Evolutionary conservation across 176 grass and related monocot species (phyloP).

Genomic region (Lolium rigidum): DNA sequence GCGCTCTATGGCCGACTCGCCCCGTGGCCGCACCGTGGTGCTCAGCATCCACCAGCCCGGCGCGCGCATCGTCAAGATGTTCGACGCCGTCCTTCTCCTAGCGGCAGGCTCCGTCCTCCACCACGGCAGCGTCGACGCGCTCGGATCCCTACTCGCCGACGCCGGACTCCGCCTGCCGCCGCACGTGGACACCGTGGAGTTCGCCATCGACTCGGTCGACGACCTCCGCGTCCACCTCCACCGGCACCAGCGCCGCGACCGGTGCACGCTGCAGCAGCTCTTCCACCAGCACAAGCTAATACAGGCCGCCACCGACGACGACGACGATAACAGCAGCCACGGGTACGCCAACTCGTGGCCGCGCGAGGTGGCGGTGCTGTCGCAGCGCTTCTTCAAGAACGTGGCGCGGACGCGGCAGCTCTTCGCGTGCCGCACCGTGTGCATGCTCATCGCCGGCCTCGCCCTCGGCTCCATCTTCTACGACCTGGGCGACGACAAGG

Average conservation of each 20-base stretch:
- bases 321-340: not conserved
- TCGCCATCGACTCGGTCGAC: slow-evolving; percentile 72
- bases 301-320: not conserved
- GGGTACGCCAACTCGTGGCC: slow-evolving; percentile 57
- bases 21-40: slow-evolving; percentile 51
- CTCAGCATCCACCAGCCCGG: slow-evolving; percentile 84
- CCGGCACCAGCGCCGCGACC: slow-evolving; percentile 2
- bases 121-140: slow-evolving; percentile 63
- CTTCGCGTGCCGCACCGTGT: slow-evolving; percentile 66
- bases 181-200: slow-evolving; percentile 73
- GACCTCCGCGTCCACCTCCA: slow-evolving; percentile 44
- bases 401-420: slow-evolving; percentile 73
- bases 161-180: slow-evolving; percentile 52
- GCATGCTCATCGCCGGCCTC: slow-evolving; percentile 63
- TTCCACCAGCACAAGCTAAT: slow-evolving; percentile 62
- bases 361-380: slow-evolving; percentile 62
- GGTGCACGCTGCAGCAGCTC: slow-evolving; percentile 82
- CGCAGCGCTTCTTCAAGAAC: slow-evolving; percentile 70
- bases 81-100: slow-evolving; percentile 69
- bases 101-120: slow-evolving; percentile 67
- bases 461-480: slow-evolving; percentile 80
- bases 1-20: slow-evolving; percentile 50
- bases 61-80: slow-evolving; percentile 68
- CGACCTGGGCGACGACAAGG: slow-evolving; percentile 65
- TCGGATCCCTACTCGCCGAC: slow-evolving; percentile 44